Conservation (phyloP, 352 stramenopile species). For the Globisporangium spiculum region DNA sequence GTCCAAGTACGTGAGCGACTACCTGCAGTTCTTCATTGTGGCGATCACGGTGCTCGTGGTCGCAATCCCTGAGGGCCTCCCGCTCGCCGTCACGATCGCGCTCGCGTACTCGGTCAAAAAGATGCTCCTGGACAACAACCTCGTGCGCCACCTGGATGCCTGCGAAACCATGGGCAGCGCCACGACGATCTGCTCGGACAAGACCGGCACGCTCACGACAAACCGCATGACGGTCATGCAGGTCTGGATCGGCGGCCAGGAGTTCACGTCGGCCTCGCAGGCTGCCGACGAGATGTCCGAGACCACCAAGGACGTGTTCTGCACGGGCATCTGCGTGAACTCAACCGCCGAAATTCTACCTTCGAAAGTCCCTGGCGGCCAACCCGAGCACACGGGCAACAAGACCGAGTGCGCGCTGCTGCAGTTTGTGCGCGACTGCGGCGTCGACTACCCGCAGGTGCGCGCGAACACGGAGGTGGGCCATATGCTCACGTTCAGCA, state of each 20-base stretch:
- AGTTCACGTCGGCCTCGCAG: slow-evolving; percentile 51
- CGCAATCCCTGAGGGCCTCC: slow-evolving; percentile 96
- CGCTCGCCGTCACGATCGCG: slow-evolving; percentile 96
- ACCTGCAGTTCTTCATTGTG: slow-evolving; percentile 85
- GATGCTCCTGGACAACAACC: slow-evolving; percentile 91
- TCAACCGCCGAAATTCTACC: slow-evolving; percentile 73
- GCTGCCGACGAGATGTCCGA: slow-evolving; percentile 56
- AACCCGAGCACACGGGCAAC: slow-evolving; percentile 77
- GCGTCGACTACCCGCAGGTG: slow-evolving; percentile 55
- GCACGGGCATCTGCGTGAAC: slow-evolving; percentile 67
- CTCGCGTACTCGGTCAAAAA: slow-evolving; percentile 94
- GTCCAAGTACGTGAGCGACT: slow-evolving; percentile 55
- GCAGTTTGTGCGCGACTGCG: slow-evolving; percentile 67
- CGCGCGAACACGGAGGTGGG: slow-evolving; percentile 49
- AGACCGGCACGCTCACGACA: slow-evolving; percentile 94
- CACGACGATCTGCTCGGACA: slow-evolving; percentile 96
- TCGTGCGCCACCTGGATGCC: slow-evolving; percentile 84
- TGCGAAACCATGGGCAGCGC: slow-evolving; percentile 94
- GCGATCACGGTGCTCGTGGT: slow-evolving; percentile 93
- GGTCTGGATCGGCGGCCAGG: slow-evolving; percentile 67
- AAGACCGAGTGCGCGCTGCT: slow-evolving; percentile 80
- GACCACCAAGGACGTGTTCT: slow-evolving; percentile 62
- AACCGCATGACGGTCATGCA: slow-evolving; percentile 97
- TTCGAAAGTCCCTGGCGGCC: slow-evolving; percentile 39
- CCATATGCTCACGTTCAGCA: slow-evolving; percentile 85